A percentile compares a stretch with the other conserved stretches of the same genome.
Conservation (phyloP, 768 basidiomycete species). For the Mycena chlorophos region DNA sequence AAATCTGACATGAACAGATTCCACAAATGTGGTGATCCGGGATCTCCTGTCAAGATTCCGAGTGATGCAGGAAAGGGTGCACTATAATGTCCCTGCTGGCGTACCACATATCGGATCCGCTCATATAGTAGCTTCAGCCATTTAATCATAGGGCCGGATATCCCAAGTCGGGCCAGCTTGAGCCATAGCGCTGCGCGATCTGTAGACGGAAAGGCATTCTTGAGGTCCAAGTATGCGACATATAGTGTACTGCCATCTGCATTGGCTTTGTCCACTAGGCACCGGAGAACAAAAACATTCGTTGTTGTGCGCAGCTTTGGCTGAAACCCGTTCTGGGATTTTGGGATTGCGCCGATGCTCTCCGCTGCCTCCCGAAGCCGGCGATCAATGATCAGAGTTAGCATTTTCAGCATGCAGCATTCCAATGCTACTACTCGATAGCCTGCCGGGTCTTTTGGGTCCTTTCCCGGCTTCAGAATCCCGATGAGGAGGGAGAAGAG, state of each 20-base stretch:
- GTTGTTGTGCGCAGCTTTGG: background rate
- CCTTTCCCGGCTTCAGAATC: slow-evolving; percentile 19
- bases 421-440: slow-evolving; percentile 27
- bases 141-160: background rate
- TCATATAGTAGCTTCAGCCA: background rate
- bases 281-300: slow-evolving; percentile 1
- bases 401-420: slow-evolving; percentile 25
- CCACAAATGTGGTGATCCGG: background rate
- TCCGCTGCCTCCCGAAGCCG: slow-evolving; percentile 1
- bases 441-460: slow-evolving; percentile 4
- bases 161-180: background rate
- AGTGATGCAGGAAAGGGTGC: background rate
- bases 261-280: slow-evolving; percentile 4
- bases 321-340: background rate
- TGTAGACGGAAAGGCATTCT: background rate
- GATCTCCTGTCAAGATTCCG: background rate
- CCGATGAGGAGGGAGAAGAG: slow-evolving; percentile 4
- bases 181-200: slow-evolving; percentile 6
- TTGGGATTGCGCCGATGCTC: background rate
- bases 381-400: slow-evolving; percentile 11
- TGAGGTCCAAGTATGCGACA: background rate
- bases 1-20: background rate
- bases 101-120: background rate
- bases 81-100: background rate
- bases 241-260: background rate